Base-by-base conservation (phyloP, 2,329 filamentous ascomycete genomes). In the Basipetospora chlamydospora region DNA sequence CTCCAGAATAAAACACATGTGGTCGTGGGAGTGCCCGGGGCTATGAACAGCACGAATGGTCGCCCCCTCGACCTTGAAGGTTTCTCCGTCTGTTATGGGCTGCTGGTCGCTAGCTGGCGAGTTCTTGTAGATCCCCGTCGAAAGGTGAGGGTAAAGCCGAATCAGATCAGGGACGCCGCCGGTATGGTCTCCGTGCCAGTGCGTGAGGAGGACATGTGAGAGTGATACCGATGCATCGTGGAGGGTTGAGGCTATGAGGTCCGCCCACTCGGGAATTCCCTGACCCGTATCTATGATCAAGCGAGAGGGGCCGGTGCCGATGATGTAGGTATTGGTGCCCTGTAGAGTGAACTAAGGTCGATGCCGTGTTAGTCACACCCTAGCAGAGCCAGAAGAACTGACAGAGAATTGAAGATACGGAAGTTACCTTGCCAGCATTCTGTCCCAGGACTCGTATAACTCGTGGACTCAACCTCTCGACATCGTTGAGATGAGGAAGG, bases 251-350 rank as follows among this genome's bases (percentile, higher is more conserved):
- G 71, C 69, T 25, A 98, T 58, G 0, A 71, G 68, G 0, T 66
- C 55, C 28, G 74, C 66, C 88, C 88, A 98, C 23, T 70, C 66
- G 2, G 77, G 71, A 39, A 65, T 71, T 31, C 88, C 90, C 56
- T 94, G 79, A 33, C 82, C 90, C 0, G 87, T 94, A 58, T 98
- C 90, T 49, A 98, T 75, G 16, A 98, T 70, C 40, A 96, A 66
- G 7, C 90, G 77, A 6, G 61, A 58, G 5, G 62, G 54, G 3
- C 87, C 88, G 6, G 70, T 77, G 40, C 90, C 90, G 40, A 98
- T 51, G 15, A 98, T 70, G 55, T 98, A 98, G 25, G 90, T 98
- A 56, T 98, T 98, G 46, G 90, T 95, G 43, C 86, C 79, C 57
- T 80, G 73, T 9, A 80, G 59, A 4, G 72, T 69, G 49, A 77